Conservation (phyloP, 331 rosid genomes). For the Quercus phellos region DNA sequence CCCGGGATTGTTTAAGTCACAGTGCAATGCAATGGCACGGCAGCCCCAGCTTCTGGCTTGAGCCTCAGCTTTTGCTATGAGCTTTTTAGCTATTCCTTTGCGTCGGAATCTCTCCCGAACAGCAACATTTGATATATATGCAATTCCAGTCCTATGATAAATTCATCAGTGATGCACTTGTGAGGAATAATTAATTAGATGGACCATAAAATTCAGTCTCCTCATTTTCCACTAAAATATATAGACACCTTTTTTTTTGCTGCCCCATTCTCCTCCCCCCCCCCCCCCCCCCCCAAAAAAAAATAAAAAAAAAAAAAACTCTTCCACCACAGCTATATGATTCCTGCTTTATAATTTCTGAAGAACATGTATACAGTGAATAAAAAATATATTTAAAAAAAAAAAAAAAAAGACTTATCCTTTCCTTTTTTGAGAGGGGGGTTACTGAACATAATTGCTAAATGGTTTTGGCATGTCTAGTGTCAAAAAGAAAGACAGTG, state of each 20-base stretch:
- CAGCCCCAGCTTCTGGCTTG: slow-evolving; percentile 92
- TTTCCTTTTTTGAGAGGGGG: too few relatives aligned
- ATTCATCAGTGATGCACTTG: not conserved
- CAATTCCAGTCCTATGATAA: slow-evolving; percentile 78
- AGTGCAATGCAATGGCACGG: slow-evolving; percentile 82
- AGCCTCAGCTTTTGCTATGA: slow-evolving; percentile 78
- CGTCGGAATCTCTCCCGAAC: slow-evolving; percentile 75
- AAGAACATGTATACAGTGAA: too few relatives aligned
- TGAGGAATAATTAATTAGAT: slow-evolving; percentile 9
- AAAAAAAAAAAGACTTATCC: too few relatives aligned
- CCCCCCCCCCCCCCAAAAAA: too few relatives aligned
- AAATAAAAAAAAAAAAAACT: too few relatives aligned
- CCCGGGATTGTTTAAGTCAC: slow-evolving; percentile 70
- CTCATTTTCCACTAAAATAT: not conserved
- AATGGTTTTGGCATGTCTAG: not conserved
- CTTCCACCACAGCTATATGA: too few relatives aligned
- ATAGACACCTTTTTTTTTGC: not conserved
- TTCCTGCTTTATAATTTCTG: too few relatives aligned
- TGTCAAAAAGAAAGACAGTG: not conserved
- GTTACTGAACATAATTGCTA: too few relatives aligned
- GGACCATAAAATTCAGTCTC: not conserved
- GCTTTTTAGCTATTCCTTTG: slow-evolving; percentile 78
- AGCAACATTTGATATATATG: slow-evolving; percentile 92
- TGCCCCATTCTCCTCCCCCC: not conserved
- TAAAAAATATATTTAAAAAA: too few relatives aligned